Percentiles rank a stretch among this genome's conserved stretches.
phyloP scores from a whole-genome alignment of 768 basidiomycete genomes.

The Cyclocybe cylindracea region DNA sequence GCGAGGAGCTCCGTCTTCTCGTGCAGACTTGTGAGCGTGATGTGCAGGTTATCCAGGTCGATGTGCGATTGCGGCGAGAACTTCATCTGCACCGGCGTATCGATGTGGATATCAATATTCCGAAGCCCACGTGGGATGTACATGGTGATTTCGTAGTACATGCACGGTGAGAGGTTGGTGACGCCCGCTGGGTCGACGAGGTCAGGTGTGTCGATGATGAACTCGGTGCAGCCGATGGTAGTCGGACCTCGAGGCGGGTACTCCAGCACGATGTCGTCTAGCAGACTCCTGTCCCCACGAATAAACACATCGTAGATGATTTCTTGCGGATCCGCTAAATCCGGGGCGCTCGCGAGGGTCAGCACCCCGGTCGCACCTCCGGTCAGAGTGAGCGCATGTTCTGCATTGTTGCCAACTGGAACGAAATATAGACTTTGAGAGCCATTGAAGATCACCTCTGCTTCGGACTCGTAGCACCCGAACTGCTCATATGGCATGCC shows the following conservation, averaged over 20 bases:
- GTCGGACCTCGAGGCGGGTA: no score
- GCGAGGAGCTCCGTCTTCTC: slow-evolving; percentile 43
- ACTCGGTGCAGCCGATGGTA: not conserved
- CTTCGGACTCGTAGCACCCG: not conserved
- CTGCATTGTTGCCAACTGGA: slow-evolving; percentile 15
- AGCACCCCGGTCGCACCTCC: slow-evolving; percentile 48
- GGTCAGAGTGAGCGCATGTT: slow-evolving; percentile 41
- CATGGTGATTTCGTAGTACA: slow-evolving; percentile 55
- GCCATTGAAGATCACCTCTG: no score
- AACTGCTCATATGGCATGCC: slow-evolving; percentile 1
- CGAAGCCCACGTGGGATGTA: slow-evolving; percentile 47
- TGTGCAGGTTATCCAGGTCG: slow-evolving; percentile 40
- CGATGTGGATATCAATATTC: slow-evolving; percentile 42
- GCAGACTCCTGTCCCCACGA: slow-evolving; percentile 13
- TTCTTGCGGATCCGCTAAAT: slow-evolving; percentile 27
- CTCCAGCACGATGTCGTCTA: not conserved
- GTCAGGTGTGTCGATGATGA: slow-evolving; percentile 31
- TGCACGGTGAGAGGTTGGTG: slow-evolving; percentile 30
- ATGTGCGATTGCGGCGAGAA: slow-evolving; percentile 44
- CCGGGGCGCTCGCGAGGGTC: slow-evolving; percentile 37
- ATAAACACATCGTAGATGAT: slow-evolving; percentile 46
- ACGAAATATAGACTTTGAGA: no score
- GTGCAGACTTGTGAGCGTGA: slow-evolving; percentile 39
- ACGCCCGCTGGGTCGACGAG: slow-evolving; percentile 16
- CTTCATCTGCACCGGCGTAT: slow-evolving; percentile 44